Percentiles rank a stretch among this genome's conserved stretches.
Conservation (phyloP, 257 asterid genomes). For the Penstemon davidsonii region DNA sequence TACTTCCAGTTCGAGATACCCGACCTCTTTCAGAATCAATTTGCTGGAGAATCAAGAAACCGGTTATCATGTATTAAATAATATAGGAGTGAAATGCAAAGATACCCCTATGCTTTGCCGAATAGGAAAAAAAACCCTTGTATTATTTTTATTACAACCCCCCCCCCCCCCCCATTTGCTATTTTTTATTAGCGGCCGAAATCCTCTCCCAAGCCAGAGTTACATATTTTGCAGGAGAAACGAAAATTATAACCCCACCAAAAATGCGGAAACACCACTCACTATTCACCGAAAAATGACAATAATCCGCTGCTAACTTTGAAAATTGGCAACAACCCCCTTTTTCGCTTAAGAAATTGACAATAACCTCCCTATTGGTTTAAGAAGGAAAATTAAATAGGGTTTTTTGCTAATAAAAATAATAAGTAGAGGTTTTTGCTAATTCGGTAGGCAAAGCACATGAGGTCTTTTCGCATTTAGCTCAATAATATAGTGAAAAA, state of each 20-base stretch:
- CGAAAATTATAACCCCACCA: no score
- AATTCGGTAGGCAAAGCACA: no score
- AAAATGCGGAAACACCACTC: neutral
- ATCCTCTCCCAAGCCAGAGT: no score
- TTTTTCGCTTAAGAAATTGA: no score
- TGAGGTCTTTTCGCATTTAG: no score
- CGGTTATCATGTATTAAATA: neutral
- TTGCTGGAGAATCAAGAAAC: constrained; percentile 40
- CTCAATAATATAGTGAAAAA: neutral
- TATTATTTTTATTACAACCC: no score
- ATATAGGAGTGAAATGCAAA: no score
- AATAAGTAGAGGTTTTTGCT: neutral
- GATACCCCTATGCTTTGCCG: neutral
- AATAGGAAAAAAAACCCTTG: no score
- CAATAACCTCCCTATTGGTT: no score
- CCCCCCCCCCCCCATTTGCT: no score
- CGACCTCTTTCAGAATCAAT: constrained; percentile 66
- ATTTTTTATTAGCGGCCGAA: no score
- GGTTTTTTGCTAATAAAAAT: neutral
- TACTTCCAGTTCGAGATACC: constrained; percentile 58
- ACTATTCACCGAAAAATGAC: neutral
- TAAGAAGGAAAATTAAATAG: neutral
- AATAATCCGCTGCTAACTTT: neutral
- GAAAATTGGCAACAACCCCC: neutral
- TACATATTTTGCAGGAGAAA: no score